Evolutionary conservation across 2,329 filamentous ascomycete species (phyloP).

Genomic region (Ophiocordyceps camponoti-leonardi): DNA sequence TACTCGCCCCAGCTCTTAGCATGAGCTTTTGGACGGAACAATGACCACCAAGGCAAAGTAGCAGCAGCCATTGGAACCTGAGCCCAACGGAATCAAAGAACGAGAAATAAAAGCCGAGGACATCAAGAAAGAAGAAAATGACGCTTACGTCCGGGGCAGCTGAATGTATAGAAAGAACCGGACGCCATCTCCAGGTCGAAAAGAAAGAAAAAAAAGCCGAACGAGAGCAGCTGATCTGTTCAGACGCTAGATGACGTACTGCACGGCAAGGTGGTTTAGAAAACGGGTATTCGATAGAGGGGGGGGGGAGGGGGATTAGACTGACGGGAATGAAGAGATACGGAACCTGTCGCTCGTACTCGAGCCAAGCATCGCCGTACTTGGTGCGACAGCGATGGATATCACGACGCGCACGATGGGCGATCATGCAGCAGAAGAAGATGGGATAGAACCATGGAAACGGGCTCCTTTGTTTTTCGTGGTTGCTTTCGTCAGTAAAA

Average conservation of each 20-base stretch:
- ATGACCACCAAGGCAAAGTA: neutral
- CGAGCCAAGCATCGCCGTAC: conserved; percentile 67
- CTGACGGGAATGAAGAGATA: conserved; percentile 66
- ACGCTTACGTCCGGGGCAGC: neutral
- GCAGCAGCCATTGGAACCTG: neutral
- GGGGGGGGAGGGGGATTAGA: conserved; percentile 2
- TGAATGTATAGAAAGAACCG: neutral
- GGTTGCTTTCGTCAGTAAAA: neutral
- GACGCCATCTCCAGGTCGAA: neutral
- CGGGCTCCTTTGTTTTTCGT: conserved; percentile 35
- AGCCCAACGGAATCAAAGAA: neutral
- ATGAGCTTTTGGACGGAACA: neutral
- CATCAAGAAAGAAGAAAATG: neutral
- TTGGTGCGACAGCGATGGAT: conserved; percentile 61
- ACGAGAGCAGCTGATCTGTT: neutral
- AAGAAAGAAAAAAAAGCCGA: neutral
- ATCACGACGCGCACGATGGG: conserved; percentile 61
- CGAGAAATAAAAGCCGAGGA: neutral
- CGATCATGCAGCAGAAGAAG: conserved; percentile 71
- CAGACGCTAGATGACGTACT: conserved; percentile 25
- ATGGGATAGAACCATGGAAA: conserved; percentile 86
- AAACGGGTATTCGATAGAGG: neutral
- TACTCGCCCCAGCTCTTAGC: neutral
- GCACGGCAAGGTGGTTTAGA: neutral
- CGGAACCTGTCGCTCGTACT: conserved; percentile 64